phyloP scores from a whole-genome alignment of 2,329 filamentous ascomycete genomes.

The Knoxdaviesia capensis region DNA sequence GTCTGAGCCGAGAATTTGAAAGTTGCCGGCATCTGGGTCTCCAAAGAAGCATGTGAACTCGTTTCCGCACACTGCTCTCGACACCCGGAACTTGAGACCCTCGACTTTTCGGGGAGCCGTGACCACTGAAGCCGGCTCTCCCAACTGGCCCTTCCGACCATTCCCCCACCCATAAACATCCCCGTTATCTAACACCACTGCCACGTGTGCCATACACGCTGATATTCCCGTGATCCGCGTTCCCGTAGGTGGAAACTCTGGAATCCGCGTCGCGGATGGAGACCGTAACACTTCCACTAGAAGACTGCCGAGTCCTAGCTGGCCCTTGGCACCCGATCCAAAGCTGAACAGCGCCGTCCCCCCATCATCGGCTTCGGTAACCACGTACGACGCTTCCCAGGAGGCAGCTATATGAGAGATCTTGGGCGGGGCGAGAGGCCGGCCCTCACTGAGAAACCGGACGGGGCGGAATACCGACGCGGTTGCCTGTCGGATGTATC shows the following conservation, averaged over 20 bases:
- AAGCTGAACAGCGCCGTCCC: conserved; percentile 36
- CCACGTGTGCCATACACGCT: conserved; percentile 59
- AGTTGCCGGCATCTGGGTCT: conserved; percentile 30
- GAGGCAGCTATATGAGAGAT: conserved; percentile 40
- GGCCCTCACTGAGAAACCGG: not conserved
- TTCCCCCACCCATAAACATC: conserved; percentile 78
- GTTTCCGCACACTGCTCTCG: conserved; percentile 54
- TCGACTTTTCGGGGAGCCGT: conserved; percentile 41
- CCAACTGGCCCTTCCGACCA: conserved; percentile 69
- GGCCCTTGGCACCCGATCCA: conserved; percentile 49
- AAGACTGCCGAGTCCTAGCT: conserved; percentile 43
- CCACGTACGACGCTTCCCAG: conserved; percentile 56
- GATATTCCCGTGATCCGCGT: conserved; percentile 42
- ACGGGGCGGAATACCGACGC: not conserved
- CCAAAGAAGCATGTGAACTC: conserved; percentile 66
- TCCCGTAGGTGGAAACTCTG: conserved; percentile 41
- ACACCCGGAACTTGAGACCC: conserved; percentile 37
- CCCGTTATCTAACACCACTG: conserved; percentile 54
- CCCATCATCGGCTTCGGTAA: conserved; percentile 22
- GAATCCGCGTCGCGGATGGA: conserved; percentile 25
- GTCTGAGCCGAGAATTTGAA: conserved; percentile 51
- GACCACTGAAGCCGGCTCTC: conserved; percentile 30
- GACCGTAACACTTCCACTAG: conserved; percentile 20
- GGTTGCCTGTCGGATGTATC: too few relatives aligned
- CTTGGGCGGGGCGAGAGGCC: not conserved